Base-by-base conservation (phyloP, 1,284 basidiomycete genomes). In the Pseudozyma sp. region DNA sequence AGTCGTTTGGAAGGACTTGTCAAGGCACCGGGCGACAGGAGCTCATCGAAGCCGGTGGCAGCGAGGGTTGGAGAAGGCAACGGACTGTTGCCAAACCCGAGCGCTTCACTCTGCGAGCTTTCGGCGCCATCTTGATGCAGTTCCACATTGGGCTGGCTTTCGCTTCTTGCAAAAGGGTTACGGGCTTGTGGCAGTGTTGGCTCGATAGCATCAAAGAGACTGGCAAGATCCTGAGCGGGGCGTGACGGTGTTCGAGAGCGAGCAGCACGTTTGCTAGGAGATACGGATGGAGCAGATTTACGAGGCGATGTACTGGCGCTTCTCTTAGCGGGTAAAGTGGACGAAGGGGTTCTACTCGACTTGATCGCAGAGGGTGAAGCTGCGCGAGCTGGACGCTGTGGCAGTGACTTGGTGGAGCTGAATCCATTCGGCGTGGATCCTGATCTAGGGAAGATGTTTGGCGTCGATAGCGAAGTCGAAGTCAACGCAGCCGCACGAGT, bases 141-240 rank as follows among this genome's bases (percentile, higher is more conserved):
- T 14, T 39, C 51, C 10, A 58, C 59, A 14, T 9, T 59, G 2
- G 71, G 71, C 35, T 61, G 59, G 39, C 71, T 74, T 44, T 69
- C 71, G 52, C 71, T 74, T n/a, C 71, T 51, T 7, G 48, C 52
- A 34, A 74, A 74, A 6, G 71, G 62, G 42, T 52, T 49, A 38
- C 62, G 66, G 31, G 62, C 14, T 10, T 47, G 61, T 25, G 58
- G 58, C 38, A 68, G 19, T 9, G 61, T 60, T 11, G 65, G 54
- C 38, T 64, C 54, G 54, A 74, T 74, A 45, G 60, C 58, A 42
- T 74, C 71, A 47, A 74, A 74, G 18, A 74, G 62, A 42, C 62
- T 62, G 34, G 57, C 40, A 40, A 74, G 66, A 18, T 74, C 71
- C 45, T 74, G 62, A 11, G 71, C 66, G 21, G 71, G 71, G 6